Conservation (phyloP, 208 protist genomes). For the Leptomonas seymouri region DNA sequence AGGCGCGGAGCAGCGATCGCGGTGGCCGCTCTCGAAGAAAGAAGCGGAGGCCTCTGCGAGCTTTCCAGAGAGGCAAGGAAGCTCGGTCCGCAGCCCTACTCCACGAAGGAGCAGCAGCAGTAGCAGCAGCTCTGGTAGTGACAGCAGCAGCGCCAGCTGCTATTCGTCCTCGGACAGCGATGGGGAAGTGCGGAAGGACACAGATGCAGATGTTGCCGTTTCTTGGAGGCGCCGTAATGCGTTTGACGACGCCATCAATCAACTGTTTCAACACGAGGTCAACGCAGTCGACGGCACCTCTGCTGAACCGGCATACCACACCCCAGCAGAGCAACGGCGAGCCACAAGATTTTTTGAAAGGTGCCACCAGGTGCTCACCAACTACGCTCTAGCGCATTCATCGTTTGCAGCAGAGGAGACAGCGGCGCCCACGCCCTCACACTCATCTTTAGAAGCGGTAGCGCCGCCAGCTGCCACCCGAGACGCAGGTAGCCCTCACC, state of each 20-base stretch:
- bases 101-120: neutral
- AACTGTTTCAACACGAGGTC: constrained; percentile 1
- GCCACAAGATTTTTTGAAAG: constrained; percentile 48
- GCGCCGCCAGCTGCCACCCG: neutral
- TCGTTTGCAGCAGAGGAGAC: neutral
- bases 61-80: neutral
- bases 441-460: neutral
- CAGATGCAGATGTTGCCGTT: neutral
- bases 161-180: neutral
- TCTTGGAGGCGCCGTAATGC: neutral
- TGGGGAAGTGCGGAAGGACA: neutral
- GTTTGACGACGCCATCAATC: constrained; percentile 2
- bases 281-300: neutral
- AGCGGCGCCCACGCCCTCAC: neutral
- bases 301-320: constrained; percentile 21
- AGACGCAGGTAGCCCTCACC: neutral
- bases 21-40: neutral
- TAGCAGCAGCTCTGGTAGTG: neutral
- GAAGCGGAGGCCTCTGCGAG: neutral
- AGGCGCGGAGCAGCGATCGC: neutral
- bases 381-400: constrained; percentile 43
- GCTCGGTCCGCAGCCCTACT: neutral
- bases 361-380: constrained; percentile 54
- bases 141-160: neutral
- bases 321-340: constrained; percentile 36